phyloP scores from a whole-genome alignment of 2,329 filamentous ascomycete species.

The Xylaria sp. region DNA sequence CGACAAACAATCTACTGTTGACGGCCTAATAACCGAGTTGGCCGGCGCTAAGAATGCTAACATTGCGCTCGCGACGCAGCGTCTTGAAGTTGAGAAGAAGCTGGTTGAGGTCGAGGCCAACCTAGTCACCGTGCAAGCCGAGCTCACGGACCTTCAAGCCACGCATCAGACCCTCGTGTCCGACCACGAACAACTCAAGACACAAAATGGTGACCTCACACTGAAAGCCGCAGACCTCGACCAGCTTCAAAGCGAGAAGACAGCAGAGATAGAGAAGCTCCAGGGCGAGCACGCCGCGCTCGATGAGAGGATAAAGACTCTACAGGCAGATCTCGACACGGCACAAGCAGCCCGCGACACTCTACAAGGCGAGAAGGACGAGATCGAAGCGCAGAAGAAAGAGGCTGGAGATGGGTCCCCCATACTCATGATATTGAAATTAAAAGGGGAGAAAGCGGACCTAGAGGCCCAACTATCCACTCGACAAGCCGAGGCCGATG shows the following conservation, averaged over 20 bases:
- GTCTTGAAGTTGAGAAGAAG: slow-evolving; percentile 41
- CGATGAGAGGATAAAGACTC: slow-evolving; percentile 41
- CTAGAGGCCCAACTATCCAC: slow-evolving; percentile 39
- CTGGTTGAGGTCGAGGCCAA: slow-evolving; percentile 40
- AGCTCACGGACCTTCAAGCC: slow-evolving; percentile 41
- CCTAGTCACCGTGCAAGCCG: slow-evolving; percentile 38
- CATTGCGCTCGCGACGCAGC: slow-evolving; percentile 44
- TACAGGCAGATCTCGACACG: slow-evolving; percentile 45
- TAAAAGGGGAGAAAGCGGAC: slow-evolving; percentile 43
- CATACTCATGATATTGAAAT: slow-evolving; percentile 37
- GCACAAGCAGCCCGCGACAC: slow-evolving; percentile 40
- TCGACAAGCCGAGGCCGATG: slow-evolving; percentile 35
- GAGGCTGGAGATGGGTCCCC: slow-evolving; percentile 43
- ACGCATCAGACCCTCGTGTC: slow-evolving; percentile 41
- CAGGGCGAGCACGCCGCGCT: slow-evolving; percentile 43
- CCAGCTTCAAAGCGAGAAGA: slow-evolving; percentile 40
- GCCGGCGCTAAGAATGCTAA: slow-evolving; percentile 47
- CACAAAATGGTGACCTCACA: slow-evolving; percentile 41
- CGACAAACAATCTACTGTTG: slow-evolving; percentile 45
- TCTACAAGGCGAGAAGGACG: slow-evolving; percentile 41
- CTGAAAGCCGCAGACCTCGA: slow-evolving; percentile 44
- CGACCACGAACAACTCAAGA: slow-evolving; percentile 44
- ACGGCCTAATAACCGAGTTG: slow-evolving; percentile 44
- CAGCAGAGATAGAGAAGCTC: slow-evolving; percentile 38
- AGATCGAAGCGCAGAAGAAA: slow-evolving; percentile 41